Base-by-base conservation (phyloP, 2,329 filamentous ascomycete species). In the Tolypocladium capitatum region DNA sequence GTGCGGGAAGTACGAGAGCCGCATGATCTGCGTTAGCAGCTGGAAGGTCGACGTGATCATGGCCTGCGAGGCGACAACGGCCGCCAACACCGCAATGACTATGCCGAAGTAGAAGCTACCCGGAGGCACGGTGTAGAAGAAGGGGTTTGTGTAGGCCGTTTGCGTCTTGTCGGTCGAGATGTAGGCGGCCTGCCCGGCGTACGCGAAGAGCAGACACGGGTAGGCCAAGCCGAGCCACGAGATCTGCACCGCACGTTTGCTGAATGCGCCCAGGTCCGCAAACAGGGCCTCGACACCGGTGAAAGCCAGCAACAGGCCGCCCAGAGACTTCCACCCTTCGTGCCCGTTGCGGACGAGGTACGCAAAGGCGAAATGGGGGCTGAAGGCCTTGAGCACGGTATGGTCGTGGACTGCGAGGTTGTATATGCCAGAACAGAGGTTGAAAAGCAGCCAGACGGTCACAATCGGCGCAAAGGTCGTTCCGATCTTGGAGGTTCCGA, bases 11-110 rank as follows among this genome's bases (percentile, higher is more conserved):
- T 89, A 90, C 0, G 70, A 74, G 28, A 75, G 60, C 51, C 71
- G 83, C 80, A 88, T 87, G 51, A 87, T 74, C 63, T 87, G 83
- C 1, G 76, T 73, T n/a, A 85, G 65, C 2, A 72, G 64, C 63
- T 86, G 83, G 53, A 89, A 89, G 0, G 81, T 80, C 8, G 78
- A 80, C 0, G 85, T 89, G 45, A 89, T 87, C 66, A 89, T 83
- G 10, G 85, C 85, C 54, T 90, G 85, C 4, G 80, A 85, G 1
- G 85, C 85, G 11, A 90, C 84, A 54, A 89, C 78, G 27, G 83
- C 82, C 4, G 83, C 82, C 4, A 84, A 65, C 9, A 88, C 73
- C 0, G 84, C 83, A 43, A 88, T 65, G 3, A 89, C 71, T 28
- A 90, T 66, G 47, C 75, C 77, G 5, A 81, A 81, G 56, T 83